phyloP scores from a whole-genome alignment of 1,139 yeast species.

The Protomyces macrosporus region DNA sequence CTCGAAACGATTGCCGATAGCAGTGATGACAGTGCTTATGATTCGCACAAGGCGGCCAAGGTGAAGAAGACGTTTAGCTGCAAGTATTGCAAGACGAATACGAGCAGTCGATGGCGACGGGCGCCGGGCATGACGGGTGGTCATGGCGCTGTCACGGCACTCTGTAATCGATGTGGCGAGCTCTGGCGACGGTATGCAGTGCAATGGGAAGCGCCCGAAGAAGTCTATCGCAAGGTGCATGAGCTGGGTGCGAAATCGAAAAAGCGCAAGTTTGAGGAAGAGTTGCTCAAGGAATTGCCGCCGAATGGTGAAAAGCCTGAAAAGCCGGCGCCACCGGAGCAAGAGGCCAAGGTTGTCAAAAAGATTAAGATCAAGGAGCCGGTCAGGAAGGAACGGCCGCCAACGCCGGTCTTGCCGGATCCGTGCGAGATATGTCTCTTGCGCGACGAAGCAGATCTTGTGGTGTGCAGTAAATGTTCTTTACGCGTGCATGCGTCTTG shows the following conservation, averaged over 20 bases:
- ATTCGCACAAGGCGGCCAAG: constrained; percentile 45
- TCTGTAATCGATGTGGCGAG: constrained; percentile 81
- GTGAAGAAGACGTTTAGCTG: constrained; percentile 48
- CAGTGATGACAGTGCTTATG: constrained; percentile 68
- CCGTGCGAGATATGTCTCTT: constrained; percentile 35
- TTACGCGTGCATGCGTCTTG: constrained; percentile 66
- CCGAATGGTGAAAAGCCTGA: constrained; percentile 18
- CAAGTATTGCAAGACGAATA: constrained; percentile 56
- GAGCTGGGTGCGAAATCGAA: constrained; percentile 49
- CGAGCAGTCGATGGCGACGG: constrained; percentile 62
- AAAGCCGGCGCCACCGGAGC: constrained; percentile 32
- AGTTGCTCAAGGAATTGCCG: constrained; percentile 55
- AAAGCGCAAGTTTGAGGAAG: constrained; percentile 64
- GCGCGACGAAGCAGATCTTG: constrained; percentile 38
- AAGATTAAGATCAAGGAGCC: constrained; percentile 31
- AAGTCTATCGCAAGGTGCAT: constrained; percentile 52
- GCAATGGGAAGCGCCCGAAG: constrained; percentile 78
- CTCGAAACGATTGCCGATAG: constrained; percentile 50
- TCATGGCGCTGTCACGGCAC: constrained; percentile 45
- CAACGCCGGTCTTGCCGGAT: neutral
- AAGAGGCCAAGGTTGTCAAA: neutral
- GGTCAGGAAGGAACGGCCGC: constrained; percentile 54
- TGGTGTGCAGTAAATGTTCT: constrained; percentile 66
- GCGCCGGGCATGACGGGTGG: constrained; percentile 55
- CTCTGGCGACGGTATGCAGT: constrained; percentile 89